These are phyloP conservation scores for Aspergillus avenaceus DNA, from an alignment of 495 filamentous ascomycete species.

Conservation along the genomic window DNA sequence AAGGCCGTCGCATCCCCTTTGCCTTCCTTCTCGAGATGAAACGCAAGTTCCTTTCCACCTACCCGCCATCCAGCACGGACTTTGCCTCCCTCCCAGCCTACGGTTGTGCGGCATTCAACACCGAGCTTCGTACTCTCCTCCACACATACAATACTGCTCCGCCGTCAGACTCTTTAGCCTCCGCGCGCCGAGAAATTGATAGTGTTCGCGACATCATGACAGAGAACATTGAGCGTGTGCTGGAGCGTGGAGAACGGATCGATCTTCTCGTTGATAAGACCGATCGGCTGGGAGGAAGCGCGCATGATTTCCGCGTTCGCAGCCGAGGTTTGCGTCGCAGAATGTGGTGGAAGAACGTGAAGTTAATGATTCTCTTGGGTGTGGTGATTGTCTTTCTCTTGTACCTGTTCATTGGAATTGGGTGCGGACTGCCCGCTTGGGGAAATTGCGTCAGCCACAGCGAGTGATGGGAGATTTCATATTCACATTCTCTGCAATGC, in stretches of 20 bases:
- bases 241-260: conserved; percentile 93
- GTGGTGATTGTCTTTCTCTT: conserved; percentile 83
- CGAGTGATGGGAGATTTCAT: conserved; percentile 5
- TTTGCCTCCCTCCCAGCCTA: conserved; percentile 80
- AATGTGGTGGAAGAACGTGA: conserved; percentile 99
- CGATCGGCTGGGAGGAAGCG: conserved; percentile 78
- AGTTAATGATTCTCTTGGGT: conserved; percentile 79
- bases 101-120: conserved; percentile 84
- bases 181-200: conserved; percentile 84
- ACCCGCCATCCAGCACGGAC: conserved; percentile 63
- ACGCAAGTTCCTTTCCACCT: conserved; percentile 76
- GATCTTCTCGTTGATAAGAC: conserved; percentile 97
- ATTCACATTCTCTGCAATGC: too few relatives aligned
- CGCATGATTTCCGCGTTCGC: conserved; percentile 83
- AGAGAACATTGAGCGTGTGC: conserved; percentile 92
- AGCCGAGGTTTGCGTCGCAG: conserved; percentile 77
- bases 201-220: conserved; percentile 96
- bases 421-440: conserved; percentile 67
- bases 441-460: conserved; percentile 42
- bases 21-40: conserved; percentile 91
- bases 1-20: conserved; percentile 86
- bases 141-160: conserved; percentile 77
- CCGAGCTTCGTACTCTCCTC: conserved; percentile 71
- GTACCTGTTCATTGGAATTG: conserved; percentile 70
- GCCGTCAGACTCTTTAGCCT: conserved; percentile 78